Evolutionary conservation across 305 asterid species (phyloP), one percentile per base, ranked within the genome.

Genomic region (Fraxinus angustifolia): DNA sequence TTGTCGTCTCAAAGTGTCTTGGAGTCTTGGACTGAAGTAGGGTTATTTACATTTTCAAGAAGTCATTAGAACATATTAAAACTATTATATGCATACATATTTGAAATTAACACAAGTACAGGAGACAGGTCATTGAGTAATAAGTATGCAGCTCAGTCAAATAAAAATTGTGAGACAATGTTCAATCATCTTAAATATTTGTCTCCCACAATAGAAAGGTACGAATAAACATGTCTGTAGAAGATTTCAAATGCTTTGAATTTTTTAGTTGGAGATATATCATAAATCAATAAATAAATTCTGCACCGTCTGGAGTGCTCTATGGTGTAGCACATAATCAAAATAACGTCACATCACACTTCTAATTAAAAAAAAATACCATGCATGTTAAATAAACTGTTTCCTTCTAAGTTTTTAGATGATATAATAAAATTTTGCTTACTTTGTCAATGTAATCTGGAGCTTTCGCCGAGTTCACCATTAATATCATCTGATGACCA

Each of bases 361-460:
- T 11, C 8, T 67, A 62, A 62, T 26, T 3, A n/a, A 56, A 23
- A 48, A 17, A 17, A 6, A 17, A 56, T 17, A 17, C 28, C 67
- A 65, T 65, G 35, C 73, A 65, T 26, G 73, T 26, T 28, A 65
- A 65, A 65, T 65, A 65, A 65, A 48, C 60, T 48, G 60, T 48
- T 48, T 48, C 58, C 58, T 42, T 35, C 7, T 11, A 4, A 68
- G 10, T 10, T 31, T 14, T 5, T 11, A 10, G 38, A 67, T 17
- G 8, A 67, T 10, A 31, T 16, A 11, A 6, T 12, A 58, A 58
- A 62, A 28, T 17, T 48, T 14, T 65, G 76, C 91, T 88, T 89
- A 88, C 91, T 79, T 86, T 90, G 82, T 81, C 84, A 31, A 82
- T 76, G 78, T 75, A 62, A 30, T 62, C 70, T 8, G 62, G 76